Conservation (phyloP, 768 basidiomycete genomes). For the Rhizopogon salebrosus region DNA sequence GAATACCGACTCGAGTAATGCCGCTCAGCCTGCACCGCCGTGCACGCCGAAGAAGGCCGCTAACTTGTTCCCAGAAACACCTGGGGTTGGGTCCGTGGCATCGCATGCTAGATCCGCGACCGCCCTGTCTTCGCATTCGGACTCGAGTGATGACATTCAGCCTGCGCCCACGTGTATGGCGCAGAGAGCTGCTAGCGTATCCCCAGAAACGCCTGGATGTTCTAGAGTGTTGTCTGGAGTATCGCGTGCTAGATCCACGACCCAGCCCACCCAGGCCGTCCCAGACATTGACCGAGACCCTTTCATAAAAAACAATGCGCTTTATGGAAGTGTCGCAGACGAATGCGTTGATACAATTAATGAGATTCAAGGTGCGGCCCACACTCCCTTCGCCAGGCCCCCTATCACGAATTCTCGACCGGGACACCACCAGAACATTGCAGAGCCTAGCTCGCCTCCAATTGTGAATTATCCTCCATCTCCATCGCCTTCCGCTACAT, state of each 20-base stretch:
- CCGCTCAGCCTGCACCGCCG: neutral
- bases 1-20: neutral
- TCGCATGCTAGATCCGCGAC: conserved; percentile 6
- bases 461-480: neutral
- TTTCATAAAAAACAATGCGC: neutral
- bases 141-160: no score
- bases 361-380: neutral
- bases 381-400: neutral
- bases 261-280: conserved; percentile 6
- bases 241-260: no score
- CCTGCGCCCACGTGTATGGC: no score
- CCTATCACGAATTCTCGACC: neutral
- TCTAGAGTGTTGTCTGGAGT: no score
- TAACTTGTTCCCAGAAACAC: conserved; percentile 13
- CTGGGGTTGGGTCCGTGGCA: conserved; percentile 9
- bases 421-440: neutral
- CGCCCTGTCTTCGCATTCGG: no score
- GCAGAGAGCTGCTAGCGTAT: no score
- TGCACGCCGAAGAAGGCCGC: conserved; percentile 6
- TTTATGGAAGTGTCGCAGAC: neutral
- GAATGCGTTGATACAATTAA: neutral
- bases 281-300: conserved; percentile 1
- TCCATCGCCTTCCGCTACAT: neutral
- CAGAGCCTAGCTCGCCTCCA: neutral
- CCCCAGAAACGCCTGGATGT: no score